Base-by-base conservation (phyloP, 345 rosid species). In the Citrus mangshanensis region DNA sequence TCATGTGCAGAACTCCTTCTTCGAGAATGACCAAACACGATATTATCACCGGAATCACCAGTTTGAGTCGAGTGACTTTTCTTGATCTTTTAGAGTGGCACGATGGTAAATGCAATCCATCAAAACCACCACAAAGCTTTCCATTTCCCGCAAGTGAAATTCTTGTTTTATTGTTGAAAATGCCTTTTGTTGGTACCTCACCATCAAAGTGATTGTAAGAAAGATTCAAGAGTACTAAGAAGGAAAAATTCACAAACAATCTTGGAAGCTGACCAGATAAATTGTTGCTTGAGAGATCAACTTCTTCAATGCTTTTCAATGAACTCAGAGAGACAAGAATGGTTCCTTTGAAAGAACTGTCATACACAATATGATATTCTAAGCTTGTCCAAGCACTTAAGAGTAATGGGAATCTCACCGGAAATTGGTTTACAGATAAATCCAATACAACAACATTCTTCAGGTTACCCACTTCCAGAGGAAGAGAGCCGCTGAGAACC, bases 221-320 rank as follows among this genome's bases (percentile, higher is more conserved):
- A 14, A 82, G 49, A 40, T 82, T 77, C 27, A 74, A 64, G 38
- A 56, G 18, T 38, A 24, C 30, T 34, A 68, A 49, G 63, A 34
- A 56, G 6, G 68, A 59, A 12, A 77, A 61, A 68, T 25, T 59
- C 73, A 66, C 59, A 12, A 65, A 16, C 24, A 7, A 77, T 4
- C 14, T 56, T 3, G 70, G 74, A 72, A 81, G 77, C 60, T 61
- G 34, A n/a, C 77, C 25, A 1, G 77, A 77, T 55, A 71, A 24
- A 7, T 77, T 77, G 73, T 71, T 81, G 67, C n/a, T 16, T 46
- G 80, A 72, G 38, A 81, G 77, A 61, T 72, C 49, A 10, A 81
- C 30, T n/a, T 13, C 51, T 46, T 46, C 18, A 46, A 12, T 46
- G 51, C 51, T 46, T 19, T 9, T 14, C 56, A 63, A 70, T 77